Evolutionary conservation across 106 monocot species (phyloP).

Genomic region (Iris macrosiphon): DNA sequence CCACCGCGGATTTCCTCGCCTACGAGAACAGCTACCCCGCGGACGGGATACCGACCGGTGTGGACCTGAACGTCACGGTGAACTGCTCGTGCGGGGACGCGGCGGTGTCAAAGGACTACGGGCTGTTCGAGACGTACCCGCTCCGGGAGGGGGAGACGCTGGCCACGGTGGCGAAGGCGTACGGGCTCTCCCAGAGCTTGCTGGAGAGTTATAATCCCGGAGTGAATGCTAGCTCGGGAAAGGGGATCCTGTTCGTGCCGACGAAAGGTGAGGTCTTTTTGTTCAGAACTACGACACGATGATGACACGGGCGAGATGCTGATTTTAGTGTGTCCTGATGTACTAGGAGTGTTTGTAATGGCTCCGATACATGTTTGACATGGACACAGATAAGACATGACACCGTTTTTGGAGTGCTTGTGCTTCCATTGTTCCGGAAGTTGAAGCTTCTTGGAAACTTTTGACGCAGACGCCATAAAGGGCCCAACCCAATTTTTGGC

Average conservation of each 20-base stretch:
- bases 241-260: conserved; percentile 50
- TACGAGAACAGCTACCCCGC: conserved; percentile 18
- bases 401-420: too few relatives aligned
- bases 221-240: conserved; percentile 21
- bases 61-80: conserved; percentile 33
- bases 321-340: too few relatives aligned
- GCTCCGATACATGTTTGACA: too few relatives aligned
- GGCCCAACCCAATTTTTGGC: too few relatives aligned
- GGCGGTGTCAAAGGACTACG: conserved; percentile 35
- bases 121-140: conserved; percentile 67
- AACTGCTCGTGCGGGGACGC: conserved; percentile 57
- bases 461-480: too few relatives aligned
- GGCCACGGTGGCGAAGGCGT: conserved; percentile 13
- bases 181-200: conserved; percentile 14
- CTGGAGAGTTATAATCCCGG: conserved; percentile 42
- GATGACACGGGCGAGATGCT: too few relatives aligned
- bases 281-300: not conserved
- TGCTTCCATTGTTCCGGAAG: too few relatives aligned
- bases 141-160: conserved; percentile 35
- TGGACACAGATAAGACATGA: too few relatives aligned
- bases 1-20: conserved; percentile 22
- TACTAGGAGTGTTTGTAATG: too few relatives aligned
- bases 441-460: too few relatives aligned
- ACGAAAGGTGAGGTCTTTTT: conserved; percentile 32
- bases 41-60: conserved; percentile 11